phyloP scores from a whole-genome alignment of 352 stramenopile species.

The Phytophthora pistaciae region DNA sequence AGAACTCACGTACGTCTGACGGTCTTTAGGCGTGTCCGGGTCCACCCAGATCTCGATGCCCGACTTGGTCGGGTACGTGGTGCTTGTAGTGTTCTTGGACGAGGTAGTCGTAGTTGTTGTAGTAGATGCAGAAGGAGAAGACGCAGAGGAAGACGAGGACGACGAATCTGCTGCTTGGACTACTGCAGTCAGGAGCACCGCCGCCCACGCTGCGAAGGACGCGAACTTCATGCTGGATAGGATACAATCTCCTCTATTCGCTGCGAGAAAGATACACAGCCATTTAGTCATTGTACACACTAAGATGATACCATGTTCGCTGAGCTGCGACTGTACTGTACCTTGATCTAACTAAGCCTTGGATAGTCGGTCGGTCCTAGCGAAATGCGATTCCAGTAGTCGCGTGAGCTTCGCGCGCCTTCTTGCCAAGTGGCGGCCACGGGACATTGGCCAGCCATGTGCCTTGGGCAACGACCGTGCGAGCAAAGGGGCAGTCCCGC shows the following conservation, averaged over 20 bases:
- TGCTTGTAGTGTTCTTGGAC: constrained; percentile 24
- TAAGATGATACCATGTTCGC: not conserved
- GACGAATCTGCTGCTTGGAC: not conserved
- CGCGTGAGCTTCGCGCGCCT: constrained; percentile 22
- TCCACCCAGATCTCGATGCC: constrained; percentile 62
- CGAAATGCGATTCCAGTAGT: constrained; percentile 34
- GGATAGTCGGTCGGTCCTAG: constrained; percentile 24
- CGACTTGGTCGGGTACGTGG: constrained; percentile 46
- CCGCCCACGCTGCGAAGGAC: constrained; percentile 19
- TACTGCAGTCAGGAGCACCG: constrained; percentile 14
- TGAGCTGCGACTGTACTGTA: not conserved
- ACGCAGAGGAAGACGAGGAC: not conserved
- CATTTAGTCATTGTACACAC: not conserved
- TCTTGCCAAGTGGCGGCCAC: constrained; percentile 32
- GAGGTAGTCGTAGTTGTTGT: not conserved
- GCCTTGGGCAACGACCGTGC: constrained; percentile 20
- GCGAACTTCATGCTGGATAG: constrained; percentile 21
- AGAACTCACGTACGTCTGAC: constrained; percentile 49
- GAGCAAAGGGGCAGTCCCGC: constrained; percentile 11
- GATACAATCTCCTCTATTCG: not conserved
- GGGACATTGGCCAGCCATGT: not conserved
- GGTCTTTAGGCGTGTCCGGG: constrained; percentile 54
- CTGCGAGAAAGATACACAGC: constrained; percentile 2
- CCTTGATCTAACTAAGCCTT: constrained; percentile 11
- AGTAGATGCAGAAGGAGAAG: not conserved